phyloP scores from a whole-genome alignment of 139 green algal species.

The Astrephomene gubernaculifera region DNA sequence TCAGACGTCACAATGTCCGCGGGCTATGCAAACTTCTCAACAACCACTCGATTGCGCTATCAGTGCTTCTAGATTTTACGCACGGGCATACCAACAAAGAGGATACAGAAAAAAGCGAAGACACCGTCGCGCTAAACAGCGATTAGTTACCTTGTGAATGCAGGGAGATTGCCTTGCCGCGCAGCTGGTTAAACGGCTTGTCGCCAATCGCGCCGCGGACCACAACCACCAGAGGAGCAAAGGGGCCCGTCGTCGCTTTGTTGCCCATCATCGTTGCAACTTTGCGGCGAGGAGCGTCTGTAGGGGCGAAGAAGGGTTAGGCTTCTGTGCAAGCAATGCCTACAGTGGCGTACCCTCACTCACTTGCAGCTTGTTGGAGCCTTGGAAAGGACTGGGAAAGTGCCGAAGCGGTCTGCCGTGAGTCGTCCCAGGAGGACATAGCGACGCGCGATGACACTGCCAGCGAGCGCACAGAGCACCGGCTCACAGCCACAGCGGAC shows the following conservation, averaged over 20 bases:
- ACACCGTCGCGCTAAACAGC: no score
- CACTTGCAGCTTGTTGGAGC: constrained; percentile 29
- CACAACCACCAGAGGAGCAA: constrained; percentile 91
- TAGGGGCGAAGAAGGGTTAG: background rate
- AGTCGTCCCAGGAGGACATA: constrained; percentile 49
- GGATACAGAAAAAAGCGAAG: no score
- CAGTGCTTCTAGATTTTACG: no score
- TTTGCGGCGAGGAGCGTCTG: constrained; percentile 42
- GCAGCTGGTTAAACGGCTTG: constrained; percentile 97
- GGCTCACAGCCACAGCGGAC: background rate
- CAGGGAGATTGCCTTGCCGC: constrained; percentile 97
- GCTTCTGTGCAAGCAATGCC: background rate
- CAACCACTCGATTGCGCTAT: no score
- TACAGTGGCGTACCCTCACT: background rate
- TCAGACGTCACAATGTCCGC: no score
- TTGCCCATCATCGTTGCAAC: constrained; percentile 83
- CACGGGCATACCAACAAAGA: no score
- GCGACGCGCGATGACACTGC: constrained; percentile 41
- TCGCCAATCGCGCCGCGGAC: constrained; percentile 85
- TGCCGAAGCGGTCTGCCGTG: constrained; percentile 14
- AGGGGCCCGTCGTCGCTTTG: constrained; percentile 81
- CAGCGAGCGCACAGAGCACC: background rate
- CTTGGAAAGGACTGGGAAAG: constrained; percentile 33
- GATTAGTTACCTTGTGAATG: constrained; percentile 94
- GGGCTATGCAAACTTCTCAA: no score